These are phyloP conservation scores for Auriculariales sp. DNA, from an alignment of 768 basidiomycete genomes.

Conservation along the genomic window DNA sequence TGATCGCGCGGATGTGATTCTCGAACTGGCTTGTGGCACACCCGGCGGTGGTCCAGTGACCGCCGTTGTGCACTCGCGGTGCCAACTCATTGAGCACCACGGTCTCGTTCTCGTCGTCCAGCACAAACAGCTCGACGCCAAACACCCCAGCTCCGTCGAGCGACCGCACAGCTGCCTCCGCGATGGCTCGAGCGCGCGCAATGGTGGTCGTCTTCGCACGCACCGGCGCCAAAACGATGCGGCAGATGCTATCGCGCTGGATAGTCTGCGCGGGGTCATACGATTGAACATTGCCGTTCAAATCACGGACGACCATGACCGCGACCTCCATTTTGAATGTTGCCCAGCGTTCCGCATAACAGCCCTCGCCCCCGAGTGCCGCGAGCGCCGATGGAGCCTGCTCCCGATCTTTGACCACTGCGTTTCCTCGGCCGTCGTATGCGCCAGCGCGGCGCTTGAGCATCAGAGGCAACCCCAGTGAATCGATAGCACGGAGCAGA, in stretches of 20 bases:
- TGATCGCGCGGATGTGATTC: constrained; percentile 91
- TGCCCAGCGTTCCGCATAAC: constrained; percentile 93
- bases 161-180: constrained; percentile 65
- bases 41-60: constrained; percentile 97
- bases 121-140: constrained; percentile 96
- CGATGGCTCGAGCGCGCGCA: constrained; percentile 49
- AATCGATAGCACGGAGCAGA: constrained; percentile 36
- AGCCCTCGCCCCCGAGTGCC: constrained; percentile 40
- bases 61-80: constrained; percentile 95
- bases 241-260: constrained; percentile 86
- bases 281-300: constrained; percentile 53
- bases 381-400: constrained; percentile 35
- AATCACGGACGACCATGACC: constrained; percentile 87
- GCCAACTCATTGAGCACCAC: constrained; percentile 94
- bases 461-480: constrained; percentile 81
- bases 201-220: constrained; percentile 34
- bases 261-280: constrained; percentile 93
- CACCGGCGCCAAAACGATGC: constrained; percentile 83
- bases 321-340: constrained; percentile 82
- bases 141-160: constrained; percentile 87
- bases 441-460: constrained; percentile 90
- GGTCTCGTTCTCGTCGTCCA: constrained; percentile 72
- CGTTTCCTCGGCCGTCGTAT: constrained; percentile 94
- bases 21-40: constrained; percentile 95
- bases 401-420: constrained; percentile 41